These are phyloP conservation scores for Laguncularia racemosa DNA, from an alignment of 345 rosid species.

Conservation along the genomic window DNA sequence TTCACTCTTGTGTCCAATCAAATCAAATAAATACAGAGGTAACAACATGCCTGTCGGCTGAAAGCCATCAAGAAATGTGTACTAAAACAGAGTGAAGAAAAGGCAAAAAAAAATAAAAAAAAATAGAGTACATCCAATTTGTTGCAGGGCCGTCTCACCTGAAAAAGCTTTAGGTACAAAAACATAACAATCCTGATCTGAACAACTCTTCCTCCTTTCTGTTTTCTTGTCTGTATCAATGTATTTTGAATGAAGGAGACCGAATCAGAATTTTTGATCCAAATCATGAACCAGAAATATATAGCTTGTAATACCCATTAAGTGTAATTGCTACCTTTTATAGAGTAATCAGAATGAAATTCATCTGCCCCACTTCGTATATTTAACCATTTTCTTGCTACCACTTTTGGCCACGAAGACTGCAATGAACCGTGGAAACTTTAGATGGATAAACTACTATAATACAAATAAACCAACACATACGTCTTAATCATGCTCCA, in stretches of 20 bases:
- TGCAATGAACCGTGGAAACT: constrained; percentile 9
- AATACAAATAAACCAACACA: no score
- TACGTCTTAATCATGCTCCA: no score
- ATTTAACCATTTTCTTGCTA: constrained; percentile 81
- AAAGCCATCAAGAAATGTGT: no score
- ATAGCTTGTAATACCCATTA: not conserved
- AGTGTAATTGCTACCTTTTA: constrained; percentile 33
- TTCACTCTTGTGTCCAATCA: no score
- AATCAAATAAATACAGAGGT: no score
- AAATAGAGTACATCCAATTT: not conserved
- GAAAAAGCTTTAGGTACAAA: constrained; percentile 48
- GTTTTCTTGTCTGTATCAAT: constrained; percentile 16
- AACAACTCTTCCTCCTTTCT: constrained; percentile 65
- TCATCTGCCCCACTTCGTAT: constrained; percentile 56
- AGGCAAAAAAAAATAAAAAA: not conserved
- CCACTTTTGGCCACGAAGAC: constrained; percentile 72
- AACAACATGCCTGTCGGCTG: no score
- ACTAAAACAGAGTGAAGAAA: no score
- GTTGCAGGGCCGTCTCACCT: constrained; percentile 32
- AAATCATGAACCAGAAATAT: not conserved
- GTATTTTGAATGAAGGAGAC: no score
- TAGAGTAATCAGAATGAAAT: constrained; percentile 61
- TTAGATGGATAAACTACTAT: no score
- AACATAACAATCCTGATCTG: constrained; percentile 45
- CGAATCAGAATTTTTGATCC: constrained; percentile 8